A percentile compares a stretch with the other conserved stretches of the same genome.
phyloP scores from a whole-genome alignment of 306 rosid species.

The Vigna radiata region DNA sequence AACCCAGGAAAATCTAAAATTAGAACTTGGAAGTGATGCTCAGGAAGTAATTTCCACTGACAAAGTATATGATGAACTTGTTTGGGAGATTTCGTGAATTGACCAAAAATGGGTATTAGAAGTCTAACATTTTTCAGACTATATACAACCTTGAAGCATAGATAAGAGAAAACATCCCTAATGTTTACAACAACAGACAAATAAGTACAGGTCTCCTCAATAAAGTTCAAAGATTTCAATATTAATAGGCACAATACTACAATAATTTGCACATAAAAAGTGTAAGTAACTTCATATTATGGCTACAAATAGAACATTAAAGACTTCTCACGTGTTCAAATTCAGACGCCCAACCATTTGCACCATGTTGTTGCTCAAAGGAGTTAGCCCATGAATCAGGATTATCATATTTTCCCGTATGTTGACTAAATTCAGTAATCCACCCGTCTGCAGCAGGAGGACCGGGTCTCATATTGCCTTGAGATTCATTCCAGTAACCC shows the following conservation, averaged over 20 bases:
- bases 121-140: constrained; percentile 5
- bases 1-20: constrained; percentile 32
- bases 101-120: constrained; percentile 27
- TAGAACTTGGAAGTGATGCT: neutral
- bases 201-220: constrained; percentile 31
- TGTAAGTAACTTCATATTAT: constrained; percentile 15
- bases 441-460: constrained; percentile 74
- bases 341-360: constrained; percentile 94
- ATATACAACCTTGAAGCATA: constrained; percentile 3
- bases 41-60: constrained; percentile 6
- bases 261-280: constrained; percentile 13
- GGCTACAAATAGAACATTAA: constrained; percentile 26
- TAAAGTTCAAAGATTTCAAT: constrained; percentile 35
- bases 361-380: constrained; percentile 87
- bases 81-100: constrained; percentile 17
- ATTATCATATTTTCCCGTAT: constrained; percentile 62
- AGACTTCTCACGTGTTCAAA: constrained; percentile 76
- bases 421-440: constrained; percentile 79
- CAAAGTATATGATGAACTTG: constrained; percentile 26
- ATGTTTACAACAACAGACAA: constrained; percentile 10
- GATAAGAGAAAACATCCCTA: constrained; percentile 7
- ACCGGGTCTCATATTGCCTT: constrained; percentile 66
- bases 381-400: constrained; percentile 86
- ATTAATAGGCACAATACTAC: constrained; percentile 8
- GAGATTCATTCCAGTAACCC: constrained; percentile 95